These are phyloP conservation scores for Plasmodium reichenowi DNA, from an alignment of 169 alveolate species.

Conservation along the genomic window DNA sequence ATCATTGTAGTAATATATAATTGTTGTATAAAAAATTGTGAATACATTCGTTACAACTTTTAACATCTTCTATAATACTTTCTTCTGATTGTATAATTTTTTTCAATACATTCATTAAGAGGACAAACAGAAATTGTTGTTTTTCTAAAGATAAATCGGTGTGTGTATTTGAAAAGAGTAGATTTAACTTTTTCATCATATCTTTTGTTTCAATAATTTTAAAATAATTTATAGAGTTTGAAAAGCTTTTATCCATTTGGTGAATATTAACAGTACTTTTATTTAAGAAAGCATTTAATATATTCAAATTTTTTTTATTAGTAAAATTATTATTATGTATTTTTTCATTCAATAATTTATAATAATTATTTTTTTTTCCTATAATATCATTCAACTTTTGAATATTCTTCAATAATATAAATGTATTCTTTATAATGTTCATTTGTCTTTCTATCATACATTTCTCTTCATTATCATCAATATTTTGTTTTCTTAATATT, in stretches of 20 bases:
- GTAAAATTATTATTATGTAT: conserved; percentile 49
- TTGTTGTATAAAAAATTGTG: conserved; percentile 50
- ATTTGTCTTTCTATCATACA: conserved; percentile 51
- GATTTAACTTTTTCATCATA: conserved; percentile 21
- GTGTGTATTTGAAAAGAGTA: conserved; percentile 16
- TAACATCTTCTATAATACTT: conserved; percentile 6
- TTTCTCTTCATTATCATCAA: conserved; percentile 73
- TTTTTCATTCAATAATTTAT: conserved; percentile 36
- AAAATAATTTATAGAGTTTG: conserved; percentile 1
- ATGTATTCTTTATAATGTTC: conserved; percentile 50
- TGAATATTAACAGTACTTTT: conserved; percentile 46
- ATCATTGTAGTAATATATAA: conserved; percentile 33
- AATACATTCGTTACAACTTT: conserved; percentile 30
- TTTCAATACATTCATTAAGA: conserved; percentile 50
- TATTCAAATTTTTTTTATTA: conserved; percentile 52
- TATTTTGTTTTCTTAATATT: conserved; percentile 64
- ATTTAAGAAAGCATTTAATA: conserved; percentile 38
- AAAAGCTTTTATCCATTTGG: conserved; percentile 5
- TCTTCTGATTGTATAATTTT: conserved; percentile 10
- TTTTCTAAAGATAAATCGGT: conserved; percentile 45
- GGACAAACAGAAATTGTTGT: conserved; percentile 72
- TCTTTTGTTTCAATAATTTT: conserved; percentile 56
- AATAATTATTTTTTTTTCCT: conserved; percentile 39
- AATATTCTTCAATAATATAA: conserved; percentile 39
- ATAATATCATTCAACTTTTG: conserved; percentile 65